Evolutionary conservation across 2,329 filamentous ascomycete genomes (phyloP).

Genomic region (Ilyonectria robusta): DNA sequence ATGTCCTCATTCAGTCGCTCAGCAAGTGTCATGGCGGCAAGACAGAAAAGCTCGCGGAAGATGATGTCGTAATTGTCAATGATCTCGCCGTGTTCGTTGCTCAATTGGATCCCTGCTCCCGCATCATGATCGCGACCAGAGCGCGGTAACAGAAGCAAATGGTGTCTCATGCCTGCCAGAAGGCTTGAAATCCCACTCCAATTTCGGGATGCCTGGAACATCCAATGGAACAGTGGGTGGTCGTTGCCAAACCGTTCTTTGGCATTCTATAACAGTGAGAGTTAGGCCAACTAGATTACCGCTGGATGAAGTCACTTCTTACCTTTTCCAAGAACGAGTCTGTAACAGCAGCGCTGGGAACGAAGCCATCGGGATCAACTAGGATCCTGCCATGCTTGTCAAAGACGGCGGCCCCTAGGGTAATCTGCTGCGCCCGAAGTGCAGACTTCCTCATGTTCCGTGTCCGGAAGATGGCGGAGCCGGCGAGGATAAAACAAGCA

Average conservation of each 20-base stretch:
- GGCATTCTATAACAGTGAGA: conserved; percentile 14
- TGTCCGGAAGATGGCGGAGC: conserved; percentile 67
- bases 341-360: conserved; percentile 84
- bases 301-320: conserved; percentile 27
- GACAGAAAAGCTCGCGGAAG: conserved; percentile 87
- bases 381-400: conserved; percentile 76
- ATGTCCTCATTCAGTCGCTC: conserved; percentile 75
- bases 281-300: neutral
- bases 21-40: conserved; percentile 81
- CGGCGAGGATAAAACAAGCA: conserved; percentile 72
- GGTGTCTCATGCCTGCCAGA: conserved; percentile 79
- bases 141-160: conserved; percentile 69
- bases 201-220: conserved; percentile 84
- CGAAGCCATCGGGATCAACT: conserved; percentile 77
- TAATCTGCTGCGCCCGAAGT: conserved; percentile 73
- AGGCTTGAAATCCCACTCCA: conserved; percentile 80
- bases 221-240: conserved; percentile 89
- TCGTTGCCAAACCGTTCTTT: conserved; percentile 82
- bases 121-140: conserved; percentile 37
- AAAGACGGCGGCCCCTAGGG: conserved; percentile 74
- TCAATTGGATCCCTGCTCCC: conserved; percentile 57
- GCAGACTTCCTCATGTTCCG: conserved; percentile 67
- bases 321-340: conserved; percentile 80
- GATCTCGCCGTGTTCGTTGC: conserved; percentile 68
- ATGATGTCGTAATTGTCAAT: conserved; percentile 80